Evolutionary conservation across 2,329 filamentous ascomycete species (phyloP).

Genomic region (Orbilia quercus): DNA sequence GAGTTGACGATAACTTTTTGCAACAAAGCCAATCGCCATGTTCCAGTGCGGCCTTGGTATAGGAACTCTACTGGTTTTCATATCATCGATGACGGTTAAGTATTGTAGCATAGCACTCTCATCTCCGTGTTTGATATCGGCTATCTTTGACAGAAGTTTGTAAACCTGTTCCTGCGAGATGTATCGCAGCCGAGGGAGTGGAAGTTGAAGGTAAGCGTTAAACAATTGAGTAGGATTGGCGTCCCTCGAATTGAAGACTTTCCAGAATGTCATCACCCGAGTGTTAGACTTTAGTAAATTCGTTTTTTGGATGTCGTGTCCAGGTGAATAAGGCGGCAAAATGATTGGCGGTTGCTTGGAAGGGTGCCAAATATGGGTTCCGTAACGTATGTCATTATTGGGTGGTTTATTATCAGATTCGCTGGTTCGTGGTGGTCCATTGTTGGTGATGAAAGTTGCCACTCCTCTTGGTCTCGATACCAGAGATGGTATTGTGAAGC

Average conservation of each 20-base stretch:
- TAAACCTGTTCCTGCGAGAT: conserved; percentile 70
- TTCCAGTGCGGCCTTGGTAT: conserved; percentile 81
- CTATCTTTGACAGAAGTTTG: conserved; percentile 75
- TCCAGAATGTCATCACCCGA: conserved; percentile 35
- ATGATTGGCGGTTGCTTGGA: not conserved
- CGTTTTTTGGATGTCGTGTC: not conserved
- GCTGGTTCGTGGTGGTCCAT: not conserved
- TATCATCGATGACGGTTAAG: conserved; percentile 83
- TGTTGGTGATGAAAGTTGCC: not conserved
- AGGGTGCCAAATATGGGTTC: not conserved
- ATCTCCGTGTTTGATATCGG: conserved; percentile 70
- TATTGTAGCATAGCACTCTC: conserved; percentile 79
- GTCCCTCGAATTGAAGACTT: conserved; percentile 28
- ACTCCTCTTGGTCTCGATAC: not conserved
- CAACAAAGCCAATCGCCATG: conserved; percentile 80
- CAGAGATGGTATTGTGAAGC: not conserved
- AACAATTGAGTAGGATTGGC: conserved; percentile 60
- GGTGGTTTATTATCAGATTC: not conserved
- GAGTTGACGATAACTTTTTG: conserved; percentile 73
- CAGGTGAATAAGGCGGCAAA: not conserved
- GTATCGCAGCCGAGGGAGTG: conserved; percentile 62
- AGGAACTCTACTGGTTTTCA: conserved; percentile 77
- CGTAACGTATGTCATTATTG: not conserved
- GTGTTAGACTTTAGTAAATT: not conserved
- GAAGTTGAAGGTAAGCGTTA: conserved; percentile 62